Conservation (phyloP, 164 flowering plant genomes). For the Pachysandra terminalis region DNA sequence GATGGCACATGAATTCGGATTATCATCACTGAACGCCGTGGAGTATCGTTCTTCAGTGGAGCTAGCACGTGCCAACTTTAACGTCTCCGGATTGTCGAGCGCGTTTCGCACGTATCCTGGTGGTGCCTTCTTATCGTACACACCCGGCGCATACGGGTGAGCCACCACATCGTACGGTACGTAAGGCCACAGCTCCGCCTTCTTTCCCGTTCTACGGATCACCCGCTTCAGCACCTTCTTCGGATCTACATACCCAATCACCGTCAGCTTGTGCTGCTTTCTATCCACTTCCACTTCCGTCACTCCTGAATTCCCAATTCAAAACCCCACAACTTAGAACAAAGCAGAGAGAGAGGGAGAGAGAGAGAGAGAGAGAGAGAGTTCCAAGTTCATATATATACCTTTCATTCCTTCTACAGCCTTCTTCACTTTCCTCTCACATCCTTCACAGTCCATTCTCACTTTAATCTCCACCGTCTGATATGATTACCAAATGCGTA, state of each 20-base stretch:
- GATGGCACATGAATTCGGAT: constrained; percentile 62
- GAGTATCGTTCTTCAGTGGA: constrained; percentile 79
- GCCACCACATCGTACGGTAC: constrained; percentile 79
- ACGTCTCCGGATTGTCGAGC: constrained; percentile 31
- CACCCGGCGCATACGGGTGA: constrained; percentile 86
- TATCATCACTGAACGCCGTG: constrained; percentile 90
- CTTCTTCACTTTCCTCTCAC: constrained; percentile 40
- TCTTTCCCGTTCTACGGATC: constrained; percentile 48
- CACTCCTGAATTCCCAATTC: too few relatives aligned
- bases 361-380: too few relatives aligned
- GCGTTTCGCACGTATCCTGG: constrained; percentile 74
- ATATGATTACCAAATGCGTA: neutral
- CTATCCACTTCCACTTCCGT: constrained; percentile 34
- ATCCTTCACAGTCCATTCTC: constrained; percentile 55
- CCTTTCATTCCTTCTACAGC: constrained; percentile 40
- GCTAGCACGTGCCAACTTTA: constrained; percentile 65
- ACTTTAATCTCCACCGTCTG: constrained; percentile 55
- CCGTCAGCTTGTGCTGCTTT: constrained; percentile 38
- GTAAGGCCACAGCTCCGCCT: constrained; percentile 92
- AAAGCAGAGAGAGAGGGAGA: too few relatives aligned
- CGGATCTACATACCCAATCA: constrained; percentile 48
- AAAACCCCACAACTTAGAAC: too few relatives aligned
- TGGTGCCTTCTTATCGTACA: constrained; percentile 90
- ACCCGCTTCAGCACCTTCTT: constrained; percentile 37
- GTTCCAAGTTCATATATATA: neutral